A percentile compares a stretch with the other conserved stretches of the same genome.
Evolutionary conservation across 176 grass and related monocot species (phyloP).

Genomic region (Metroxylon sagu): DNA sequence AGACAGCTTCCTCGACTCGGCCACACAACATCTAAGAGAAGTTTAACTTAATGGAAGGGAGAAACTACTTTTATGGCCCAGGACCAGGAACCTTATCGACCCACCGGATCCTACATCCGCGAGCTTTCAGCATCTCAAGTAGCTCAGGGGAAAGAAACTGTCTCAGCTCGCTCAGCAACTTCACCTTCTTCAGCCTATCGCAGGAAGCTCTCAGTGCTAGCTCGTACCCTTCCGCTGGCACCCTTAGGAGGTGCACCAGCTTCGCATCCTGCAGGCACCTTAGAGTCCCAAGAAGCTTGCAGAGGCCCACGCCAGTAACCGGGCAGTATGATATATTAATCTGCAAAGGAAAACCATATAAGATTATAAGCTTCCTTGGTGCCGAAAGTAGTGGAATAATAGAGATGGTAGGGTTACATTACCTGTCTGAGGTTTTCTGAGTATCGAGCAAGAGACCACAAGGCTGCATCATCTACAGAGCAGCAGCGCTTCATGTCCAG

Average conservation of each 20-base stretch:
- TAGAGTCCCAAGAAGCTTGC: conserved; percentile 58
- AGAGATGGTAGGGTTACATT: neutral
- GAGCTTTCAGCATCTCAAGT: conserved; percentile 53
- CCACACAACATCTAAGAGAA: too few species aligned
- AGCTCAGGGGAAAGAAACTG: conserved; percentile 56
- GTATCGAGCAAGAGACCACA: conserved; percentile 70
- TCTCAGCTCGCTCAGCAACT: conserved; percentile 55
- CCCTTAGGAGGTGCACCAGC: conserved; percentile 75
- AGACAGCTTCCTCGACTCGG: too few species aligned
- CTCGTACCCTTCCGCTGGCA: conserved; percentile 75
- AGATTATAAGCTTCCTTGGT: too few species aligned
- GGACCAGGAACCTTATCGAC: conserved; percentile 72
- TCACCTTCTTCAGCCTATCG: conserved; percentile 86
- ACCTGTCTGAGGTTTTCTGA: conserved; percentile 93
- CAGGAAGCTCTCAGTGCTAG: conserved; percentile 57
- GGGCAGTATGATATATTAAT: conserved; percentile 94
- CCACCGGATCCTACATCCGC: conserved; percentile 77
- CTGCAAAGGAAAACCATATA: conserved; percentile 29
- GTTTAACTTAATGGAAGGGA: too few species aligned
- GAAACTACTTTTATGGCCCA: neutral
- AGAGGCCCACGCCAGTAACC: conserved; percentile 70
- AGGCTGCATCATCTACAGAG: conserved; percentile 65
- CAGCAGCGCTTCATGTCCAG: conserved; percentile 84
- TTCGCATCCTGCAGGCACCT: conserved; percentile 90
- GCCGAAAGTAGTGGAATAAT: neutral